phyloP scores from a whole-genome alignment of 2,329 filamentous ascomycete species.

The Aspergillus sp. region DNA sequence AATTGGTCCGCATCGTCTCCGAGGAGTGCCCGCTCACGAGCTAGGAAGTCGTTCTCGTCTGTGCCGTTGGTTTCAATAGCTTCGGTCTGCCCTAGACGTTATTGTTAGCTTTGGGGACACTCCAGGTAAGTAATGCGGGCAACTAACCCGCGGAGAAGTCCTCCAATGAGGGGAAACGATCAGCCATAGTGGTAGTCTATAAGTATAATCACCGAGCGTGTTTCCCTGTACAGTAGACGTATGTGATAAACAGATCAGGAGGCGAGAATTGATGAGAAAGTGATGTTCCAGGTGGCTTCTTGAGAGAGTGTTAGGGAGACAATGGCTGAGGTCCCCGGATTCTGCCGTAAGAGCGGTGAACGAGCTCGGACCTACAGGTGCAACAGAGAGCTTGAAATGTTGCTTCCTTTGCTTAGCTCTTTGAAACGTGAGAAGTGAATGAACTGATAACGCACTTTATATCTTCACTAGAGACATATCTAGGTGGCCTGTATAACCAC shows the following conservation, averaged over 20 bases:
- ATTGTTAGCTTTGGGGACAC: constrained; percentile 27
- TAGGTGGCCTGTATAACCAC: neutral
- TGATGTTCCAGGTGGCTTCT: constrained; percentile 23
- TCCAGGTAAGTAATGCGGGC: constrained; percentile 19
- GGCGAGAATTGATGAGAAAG: constrained; percentile 12
- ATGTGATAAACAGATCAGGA: constrained; percentile 11
- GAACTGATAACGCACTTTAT: neutral
- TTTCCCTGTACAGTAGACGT: neutral
- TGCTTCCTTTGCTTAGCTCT: constrained; percentile 6
- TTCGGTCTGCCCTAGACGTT: constrained; percentile 34
- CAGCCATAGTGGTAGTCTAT: constrained; percentile 58
- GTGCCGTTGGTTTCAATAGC: constrained; percentile 33
- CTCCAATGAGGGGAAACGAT: constrained; percentile 76
- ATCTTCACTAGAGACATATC: neutral
- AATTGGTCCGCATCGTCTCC: constrained; percentile 95
- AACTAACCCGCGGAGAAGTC: constrained; percentile 66
- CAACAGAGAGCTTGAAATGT: constrained; percentile 10
- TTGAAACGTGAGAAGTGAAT: constrained; percentile 1
- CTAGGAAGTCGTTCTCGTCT: constrained; percentile 82
- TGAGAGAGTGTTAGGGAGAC: constrained; percentile 7
- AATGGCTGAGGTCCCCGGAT: constrained; percentile 13
- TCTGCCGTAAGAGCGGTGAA: constrained; percentile 23
- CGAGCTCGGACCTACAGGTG: constrained; percentile 13
- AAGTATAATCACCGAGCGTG: neutral
- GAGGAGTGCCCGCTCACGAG: constrained; percentile 83